Percentiles rank a stretch among this genome's conserved stretches.
Evolutionary conservation across 2,329 filamentous ascomycete genomes (phyloP).

Genomic region (Fusarium redolens): DNA sequence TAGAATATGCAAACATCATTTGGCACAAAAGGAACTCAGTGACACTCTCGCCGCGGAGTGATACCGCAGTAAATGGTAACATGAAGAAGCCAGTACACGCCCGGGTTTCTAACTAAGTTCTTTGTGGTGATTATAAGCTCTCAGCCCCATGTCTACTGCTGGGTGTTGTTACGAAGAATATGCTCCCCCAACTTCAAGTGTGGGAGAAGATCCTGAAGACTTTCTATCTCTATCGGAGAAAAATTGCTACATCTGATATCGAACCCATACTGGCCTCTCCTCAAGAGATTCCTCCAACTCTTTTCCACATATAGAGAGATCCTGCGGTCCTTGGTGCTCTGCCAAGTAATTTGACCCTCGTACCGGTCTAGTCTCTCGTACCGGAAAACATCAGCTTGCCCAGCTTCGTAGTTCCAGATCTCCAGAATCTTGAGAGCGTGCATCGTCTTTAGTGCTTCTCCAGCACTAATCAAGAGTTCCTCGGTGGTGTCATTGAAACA

Average conservation of each 20-base stretch:
- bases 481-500: neutral
- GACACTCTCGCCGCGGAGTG: fast-evolving
- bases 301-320: fast-evolving
- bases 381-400: neutral
- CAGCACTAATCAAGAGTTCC: neutral
- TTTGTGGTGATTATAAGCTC: too few species aligned
- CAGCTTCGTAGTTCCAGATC: neutral
- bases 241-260: neutral
- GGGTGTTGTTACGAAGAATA: neutral
- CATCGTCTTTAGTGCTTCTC: neutral
- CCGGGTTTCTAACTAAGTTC: fast-evolving
- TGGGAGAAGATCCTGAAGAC: neutral
- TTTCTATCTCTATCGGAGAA: fast-evolving
- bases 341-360: neutral
- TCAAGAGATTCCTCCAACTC: neutral
- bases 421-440: neutral
- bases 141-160: fast-evolving
- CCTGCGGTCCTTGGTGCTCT: neutral
- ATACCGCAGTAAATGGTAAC: fast-evolving
- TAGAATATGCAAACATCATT: neutral
- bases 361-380: neutral
- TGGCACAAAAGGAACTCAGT: neutral
- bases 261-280: fast-evolving
- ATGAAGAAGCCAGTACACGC: neutral
- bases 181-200: neutral